phyloP scores from a whole-genome alignment of 768 basidiomycete species.

The Sporobolomyces phaffii region DNA sequence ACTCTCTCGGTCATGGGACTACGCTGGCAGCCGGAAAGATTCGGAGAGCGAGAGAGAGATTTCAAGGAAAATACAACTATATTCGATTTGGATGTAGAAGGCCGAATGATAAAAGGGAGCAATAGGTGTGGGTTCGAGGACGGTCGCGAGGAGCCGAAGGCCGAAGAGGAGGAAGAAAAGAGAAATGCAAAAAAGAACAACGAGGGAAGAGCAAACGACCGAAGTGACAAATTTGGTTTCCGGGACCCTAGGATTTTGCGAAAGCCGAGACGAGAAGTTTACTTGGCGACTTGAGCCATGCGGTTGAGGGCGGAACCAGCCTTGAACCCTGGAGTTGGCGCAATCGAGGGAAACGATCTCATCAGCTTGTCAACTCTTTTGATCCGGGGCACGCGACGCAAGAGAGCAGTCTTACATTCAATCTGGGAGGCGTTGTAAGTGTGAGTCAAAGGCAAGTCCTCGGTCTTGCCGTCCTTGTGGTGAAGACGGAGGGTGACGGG shows the following conservation, averaged over 20 bases:
- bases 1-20: too few species aligned
- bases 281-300: conserved; percentile 46
- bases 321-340: conserved; percentile 99
- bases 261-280: not conserved
- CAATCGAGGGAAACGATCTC: too few species aligned
- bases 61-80: not conserved
- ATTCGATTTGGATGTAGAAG: not conserved
- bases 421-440: conserved; percentile 87
- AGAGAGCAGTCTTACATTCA: too few species aligned
- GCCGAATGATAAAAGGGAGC: too few species aligned
- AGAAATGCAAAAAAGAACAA: conserved; percentile 10
- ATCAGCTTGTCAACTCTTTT: too few species aligned
- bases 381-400: too few species aligned
- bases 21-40: too few species aligned
- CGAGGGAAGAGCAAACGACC: not conserved
- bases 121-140: too few species aligned
- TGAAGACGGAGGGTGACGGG: conserved; percentile 74
- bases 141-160: not conserved
- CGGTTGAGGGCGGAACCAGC: conserved; percentile 89
- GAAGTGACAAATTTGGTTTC: not conserved
- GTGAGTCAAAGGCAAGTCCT: conserved; percentile 33
- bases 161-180: not conserved
- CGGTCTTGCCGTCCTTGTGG: conserved; percentile 54
- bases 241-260: not conserved
- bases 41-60: not conserved